A percentile compares a stretch with the other conserved stretches of the same genome.
These are phyloP conservation scores for Lanzia echinophila DNA, from an alignment of 2,329 filamentous ascomycete species.

Conservation along the genomic window DNA sequence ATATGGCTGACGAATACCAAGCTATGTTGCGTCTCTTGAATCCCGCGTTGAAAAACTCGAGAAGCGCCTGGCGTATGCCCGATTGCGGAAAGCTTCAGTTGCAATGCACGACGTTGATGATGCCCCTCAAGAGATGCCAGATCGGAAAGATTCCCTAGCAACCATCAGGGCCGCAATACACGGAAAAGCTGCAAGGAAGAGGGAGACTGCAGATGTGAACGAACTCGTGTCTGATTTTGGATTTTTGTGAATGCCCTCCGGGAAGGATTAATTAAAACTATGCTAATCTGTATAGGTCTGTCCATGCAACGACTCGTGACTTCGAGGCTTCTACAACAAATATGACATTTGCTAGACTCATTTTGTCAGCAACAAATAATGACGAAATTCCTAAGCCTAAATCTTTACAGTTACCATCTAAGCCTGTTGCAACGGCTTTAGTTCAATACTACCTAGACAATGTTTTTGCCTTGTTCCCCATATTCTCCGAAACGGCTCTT, in stretches of 20 bases:
- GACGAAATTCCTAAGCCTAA: slow-evolving; percentile 60
- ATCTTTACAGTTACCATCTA: slow-evolving; percentile 60
- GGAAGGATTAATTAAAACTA: neutral
- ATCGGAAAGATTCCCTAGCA: slow-evolving; percentile 58
- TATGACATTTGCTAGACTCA: slow-evolving; percentile 87
- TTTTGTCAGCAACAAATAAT: slow-evolving; percentile 75
- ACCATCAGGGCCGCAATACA: slow-evolving; percentile 56
- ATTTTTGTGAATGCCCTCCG: slow-evolving; percentile 58
- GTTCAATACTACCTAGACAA: slow-evolving; percentile 82
- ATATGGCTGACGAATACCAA: slow-evolving; percentile 30
- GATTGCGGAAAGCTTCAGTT: slow-evolving; percentile 64
- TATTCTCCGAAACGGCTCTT: slow-evolving; percentile 73
- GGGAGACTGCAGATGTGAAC: slow-evolving; percentile 82
- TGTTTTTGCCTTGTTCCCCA: slow-evolving; percentile 72
- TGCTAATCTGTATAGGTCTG: slow-evolving; percentile 51
- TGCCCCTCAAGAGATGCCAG: slow-evolving; percentile 37
- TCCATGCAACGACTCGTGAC: slow-evolving; percentile 90
- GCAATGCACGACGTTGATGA: slow-evolving; percentile 55
- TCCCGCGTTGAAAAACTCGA: slow-evolving; percentile 84
- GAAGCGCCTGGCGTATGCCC: slow-evolving; percentile 63
- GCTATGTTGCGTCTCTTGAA: slow-evolving; percentile 93
- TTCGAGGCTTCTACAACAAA: slow-evolving; percentile 83
- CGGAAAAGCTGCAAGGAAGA: slow-evolving; percentile 55
- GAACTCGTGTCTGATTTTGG: slow-evolving; percentile 91
- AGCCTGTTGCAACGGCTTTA: slow-evolving; percentile 59